Percentiles rank a stretch among this genome's conserved stretches.
Conservation (phyloP, 2,329 filamentous ascomycete genomes). For the Atkinsonella texensis region DNA sequence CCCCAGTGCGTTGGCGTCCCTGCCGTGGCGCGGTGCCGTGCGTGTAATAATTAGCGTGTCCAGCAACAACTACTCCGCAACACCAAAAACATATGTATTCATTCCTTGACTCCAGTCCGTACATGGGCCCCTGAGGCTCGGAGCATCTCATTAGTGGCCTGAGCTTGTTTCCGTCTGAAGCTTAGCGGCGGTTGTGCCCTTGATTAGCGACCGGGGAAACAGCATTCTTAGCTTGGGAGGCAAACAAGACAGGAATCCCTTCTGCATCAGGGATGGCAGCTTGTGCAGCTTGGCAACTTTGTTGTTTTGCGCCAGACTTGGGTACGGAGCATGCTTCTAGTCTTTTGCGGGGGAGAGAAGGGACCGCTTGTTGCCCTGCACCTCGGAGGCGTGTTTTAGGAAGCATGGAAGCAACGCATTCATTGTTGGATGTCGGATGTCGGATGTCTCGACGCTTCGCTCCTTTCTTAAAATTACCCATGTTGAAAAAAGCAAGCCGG, state of each 20-base stretch:
- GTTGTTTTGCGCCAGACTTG: background rate
- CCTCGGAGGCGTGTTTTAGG: too few relatives aligned
- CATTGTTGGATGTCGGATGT: background rate
- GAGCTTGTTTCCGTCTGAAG: background rate
- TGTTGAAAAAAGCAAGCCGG: background rate
- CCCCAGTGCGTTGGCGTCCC: background rate
- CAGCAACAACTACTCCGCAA: background rate
- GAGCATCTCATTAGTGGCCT: background rate
- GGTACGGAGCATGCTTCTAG: background rate
- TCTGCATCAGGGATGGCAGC: background rate
- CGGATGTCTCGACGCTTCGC: background rate
- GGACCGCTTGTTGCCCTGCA: background rate
- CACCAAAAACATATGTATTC: background rate
- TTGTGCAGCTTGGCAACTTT: background rate
- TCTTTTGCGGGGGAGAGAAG: background rate
- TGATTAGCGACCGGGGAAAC: background rate
- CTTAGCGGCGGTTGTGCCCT: constrained; percentile 4
- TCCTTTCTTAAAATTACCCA: background rate
- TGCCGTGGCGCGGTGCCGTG: background rate
- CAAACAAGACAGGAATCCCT: background rate
- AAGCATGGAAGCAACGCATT: background rate
- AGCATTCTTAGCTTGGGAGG: background rate
- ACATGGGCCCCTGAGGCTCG: background rate
- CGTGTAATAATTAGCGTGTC: background rate
- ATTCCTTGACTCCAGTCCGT: background rate